Evolutionary conservation across 495 filamentous ascomycete genomes (phyloP).

Genomic region (Articulospora tetracladia): DNA sequence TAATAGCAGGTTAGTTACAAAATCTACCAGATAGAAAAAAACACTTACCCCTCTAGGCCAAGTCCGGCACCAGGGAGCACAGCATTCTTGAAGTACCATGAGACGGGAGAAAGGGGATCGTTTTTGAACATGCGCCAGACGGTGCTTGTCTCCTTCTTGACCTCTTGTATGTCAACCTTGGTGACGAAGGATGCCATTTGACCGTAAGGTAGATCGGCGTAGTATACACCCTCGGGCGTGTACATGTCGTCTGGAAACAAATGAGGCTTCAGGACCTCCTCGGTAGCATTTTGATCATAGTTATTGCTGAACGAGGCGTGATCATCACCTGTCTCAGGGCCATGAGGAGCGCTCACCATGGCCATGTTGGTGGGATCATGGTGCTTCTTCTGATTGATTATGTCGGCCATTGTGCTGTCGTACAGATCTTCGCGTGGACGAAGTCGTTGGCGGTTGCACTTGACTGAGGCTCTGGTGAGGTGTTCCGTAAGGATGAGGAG

Average conservation of each 20-base stretch:
- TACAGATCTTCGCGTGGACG: not conserved
- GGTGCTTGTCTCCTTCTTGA: constrained; percentile 54
- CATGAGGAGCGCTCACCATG: constrained; percentile 20
- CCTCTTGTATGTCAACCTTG: constrained; percentile 61
- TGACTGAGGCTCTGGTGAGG: not conserved
- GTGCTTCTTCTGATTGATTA: constrained; percentile 12
- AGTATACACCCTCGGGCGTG: constrained; percentile 75
- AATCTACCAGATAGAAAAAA: not conserved
- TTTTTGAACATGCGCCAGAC: constrained; percentile 75
- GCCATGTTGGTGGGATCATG: constrained; percentile 22
- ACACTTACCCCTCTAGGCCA: constrained; percentile 72
- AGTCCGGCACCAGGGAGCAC: constrained; percentile 86
- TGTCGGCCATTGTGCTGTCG: constrained; percentile 11
- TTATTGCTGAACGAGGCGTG: not conserved
- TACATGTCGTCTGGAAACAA: constrained; percentile 75
- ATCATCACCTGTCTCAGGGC: constrained; percentile 26
- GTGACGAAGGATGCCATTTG: constrained; percentile 69
- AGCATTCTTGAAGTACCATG: constrained; percentile 83
- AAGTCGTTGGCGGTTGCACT: not conserved
- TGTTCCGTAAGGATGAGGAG: not conserved
- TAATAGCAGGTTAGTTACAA: not conserved
- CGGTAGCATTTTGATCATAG: not conserved
- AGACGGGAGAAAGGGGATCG: constrained; percentile 73
- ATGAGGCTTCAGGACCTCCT: constrained; percentile 13
- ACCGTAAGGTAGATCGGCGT: constrained; percentile 72